A percentile compares a stretch with the other conserved stretches of the same genome.
Conservation (phyloP, 176 grass and related monocot species). For the Bothriochloa decipiens region DNA sequence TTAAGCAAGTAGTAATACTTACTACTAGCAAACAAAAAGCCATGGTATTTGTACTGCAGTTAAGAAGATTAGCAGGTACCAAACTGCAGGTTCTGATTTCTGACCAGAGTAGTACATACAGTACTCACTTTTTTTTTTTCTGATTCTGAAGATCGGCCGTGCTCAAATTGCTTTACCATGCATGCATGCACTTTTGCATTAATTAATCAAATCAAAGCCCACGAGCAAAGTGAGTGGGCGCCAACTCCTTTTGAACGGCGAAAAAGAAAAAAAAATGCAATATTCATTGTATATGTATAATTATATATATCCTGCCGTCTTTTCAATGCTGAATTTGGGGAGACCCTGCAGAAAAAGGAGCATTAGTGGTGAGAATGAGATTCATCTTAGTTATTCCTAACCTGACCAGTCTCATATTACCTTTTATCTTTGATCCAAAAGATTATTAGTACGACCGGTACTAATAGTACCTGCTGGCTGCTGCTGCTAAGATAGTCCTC, state of each 20-base stretch:
- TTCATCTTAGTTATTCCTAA: not conserved
- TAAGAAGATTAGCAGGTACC: not conserved
- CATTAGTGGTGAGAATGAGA: not conserved
- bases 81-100: not conserved
- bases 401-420: not conserved
- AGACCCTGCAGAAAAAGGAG: not conserved
- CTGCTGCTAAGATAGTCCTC: not conserved
- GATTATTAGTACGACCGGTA: not conserved
- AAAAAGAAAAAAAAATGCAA: not conserved
- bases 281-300: not conserved
- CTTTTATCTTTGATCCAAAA: not conserved
- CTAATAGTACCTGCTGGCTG: not conserved
- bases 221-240: not conserved
- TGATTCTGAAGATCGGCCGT: not conserved
- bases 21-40: not conserved
- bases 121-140: not conserved
- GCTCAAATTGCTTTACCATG: constrained; percentile 16
- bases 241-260: constrained; percentile 50
- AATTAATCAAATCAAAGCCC: not conserved
- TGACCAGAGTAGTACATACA: not conserved
- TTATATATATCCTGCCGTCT: not conserved
- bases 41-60: not conserved
- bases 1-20: not conserved
- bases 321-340: constrained; percentile 14
- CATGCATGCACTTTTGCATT: constrained; percentile 7